phyloP scores from a whole-genome alignment of 352 stramenopile genomes.

The Globisporangium barbulae region DNA sequence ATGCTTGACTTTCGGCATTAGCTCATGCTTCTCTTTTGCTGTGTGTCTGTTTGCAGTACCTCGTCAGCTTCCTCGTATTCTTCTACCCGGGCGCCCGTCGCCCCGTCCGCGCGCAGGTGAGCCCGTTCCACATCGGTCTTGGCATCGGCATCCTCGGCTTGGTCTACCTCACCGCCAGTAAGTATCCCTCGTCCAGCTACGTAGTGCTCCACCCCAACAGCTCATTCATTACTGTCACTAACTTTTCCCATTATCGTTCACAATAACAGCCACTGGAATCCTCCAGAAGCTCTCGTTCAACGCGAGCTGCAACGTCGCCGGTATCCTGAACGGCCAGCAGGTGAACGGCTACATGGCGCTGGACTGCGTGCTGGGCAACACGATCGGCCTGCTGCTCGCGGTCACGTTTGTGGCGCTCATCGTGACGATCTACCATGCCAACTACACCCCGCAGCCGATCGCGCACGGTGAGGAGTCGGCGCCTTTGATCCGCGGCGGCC shows the following conservation, averaged over 20 bases:
- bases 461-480: constrained; percentile 29
- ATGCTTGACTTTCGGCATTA: neutral
- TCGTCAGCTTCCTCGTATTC: constrained; percentile 65
- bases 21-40: neutral
- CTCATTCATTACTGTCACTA: neutral
- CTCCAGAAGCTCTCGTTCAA: constrained; percentile 87
- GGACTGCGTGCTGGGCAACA: constrained; percentile 75
- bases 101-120: constrained; percentile 34
- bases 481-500: constrained; percentile 34
- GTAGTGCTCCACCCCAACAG: too few species aligned
- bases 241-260: neutral
- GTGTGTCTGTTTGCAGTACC: constrained; percentile 32
- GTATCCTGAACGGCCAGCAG: constrained; percentile 50
- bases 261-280: constrained; percentile 43
- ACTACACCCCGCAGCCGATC: constrained; percentile 25
- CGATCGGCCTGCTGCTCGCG: constrained; percentile 61
- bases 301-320: constrained; percentile 76
- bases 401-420: constrained; percentile 39
- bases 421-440: constrained; percentile 51
- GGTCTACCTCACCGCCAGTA: constrained; percentile 56
- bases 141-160: constrained; percentile 64
- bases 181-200: neutral
- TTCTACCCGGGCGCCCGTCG: constrained; percentile 66
- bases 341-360: constrained; percentile 71
- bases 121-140: constrained; percentile 66